phyloP scores from a whole-genome alignment of 129 eudicot genomes.

The Flaveria sonorensis region DNA sequence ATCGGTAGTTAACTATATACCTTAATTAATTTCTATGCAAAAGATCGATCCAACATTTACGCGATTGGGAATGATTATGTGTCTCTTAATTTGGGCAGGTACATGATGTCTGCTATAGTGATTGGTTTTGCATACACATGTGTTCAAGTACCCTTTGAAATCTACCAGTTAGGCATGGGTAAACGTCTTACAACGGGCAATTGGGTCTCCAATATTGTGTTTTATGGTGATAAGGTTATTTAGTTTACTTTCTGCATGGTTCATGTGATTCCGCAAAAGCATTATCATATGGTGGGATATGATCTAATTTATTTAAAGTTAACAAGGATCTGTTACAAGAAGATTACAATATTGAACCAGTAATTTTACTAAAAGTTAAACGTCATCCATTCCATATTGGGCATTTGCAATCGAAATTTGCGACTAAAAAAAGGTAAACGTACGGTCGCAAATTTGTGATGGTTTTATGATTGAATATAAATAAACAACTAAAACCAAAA shows the following conservation, averaged over 20 bases:
- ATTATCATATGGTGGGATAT: too few relatives aligned
- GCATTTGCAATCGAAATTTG: too few relatives aligned
- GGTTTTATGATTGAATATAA: too few relatives aligned
- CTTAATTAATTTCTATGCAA: background rate
- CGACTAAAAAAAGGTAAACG: too few relatives aligned
- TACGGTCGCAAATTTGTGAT: too few relatives aligned
- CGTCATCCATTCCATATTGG: background rate
- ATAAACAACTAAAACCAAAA: too few relatives aligned
- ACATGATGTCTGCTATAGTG: slow-evolving; percentile 35
- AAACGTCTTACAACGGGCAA: background rate
- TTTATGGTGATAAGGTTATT: slow-evolving; percentile 32
- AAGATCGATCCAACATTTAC: background rate
- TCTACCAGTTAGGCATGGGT: slow-evolving; percentile 30
- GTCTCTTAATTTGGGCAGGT: slow-evolving; percentile 2
- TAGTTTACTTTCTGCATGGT: background rate
- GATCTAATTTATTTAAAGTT: too few relatives aligned
- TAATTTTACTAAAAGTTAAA: background rate
- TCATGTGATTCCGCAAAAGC: background rate
- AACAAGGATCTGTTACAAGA: too few relatives aligned
- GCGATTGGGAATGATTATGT: background rate
- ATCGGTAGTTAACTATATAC: slow-evolving; percentile 28
- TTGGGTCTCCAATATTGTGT: slow-evolving; percentile 18
- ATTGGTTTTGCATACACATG: slow-evolving; percentile 34
- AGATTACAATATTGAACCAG: background rate
- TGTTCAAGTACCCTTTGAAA: slow-evolving; percentile 33